These are phyloP conservation scores for Fraxinus ornus DNA, from an alignment of 305 asterid genomes.

Conservation along the genomic window DNA sequence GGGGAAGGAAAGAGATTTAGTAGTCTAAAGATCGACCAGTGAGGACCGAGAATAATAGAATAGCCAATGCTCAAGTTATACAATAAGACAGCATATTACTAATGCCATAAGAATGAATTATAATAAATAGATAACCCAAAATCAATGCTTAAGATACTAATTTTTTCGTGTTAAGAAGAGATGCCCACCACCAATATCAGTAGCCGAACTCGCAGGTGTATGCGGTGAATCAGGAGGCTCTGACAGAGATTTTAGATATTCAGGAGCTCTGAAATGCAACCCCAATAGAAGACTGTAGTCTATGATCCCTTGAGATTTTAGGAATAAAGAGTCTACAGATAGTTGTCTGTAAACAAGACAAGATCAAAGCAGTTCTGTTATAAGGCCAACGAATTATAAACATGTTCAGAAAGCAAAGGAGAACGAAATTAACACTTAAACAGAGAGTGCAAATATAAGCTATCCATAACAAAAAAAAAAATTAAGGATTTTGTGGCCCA, in stretches of 20 bases:
- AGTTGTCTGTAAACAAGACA: conserved; percentile 60
- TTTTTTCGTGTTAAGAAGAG: conserved; percentile 17
- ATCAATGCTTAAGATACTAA: background rate
- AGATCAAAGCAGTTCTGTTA: conserved; percentile 17
- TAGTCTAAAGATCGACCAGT: background rate
- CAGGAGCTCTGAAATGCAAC: conserved; percentile 96
- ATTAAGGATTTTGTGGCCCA: background rate
- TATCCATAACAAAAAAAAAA: background rate
- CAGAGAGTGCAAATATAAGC: background rate
- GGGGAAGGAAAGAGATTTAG: background rate
- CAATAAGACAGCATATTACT: background rate
- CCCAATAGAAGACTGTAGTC: conserved; percentile 97
- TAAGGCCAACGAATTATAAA: background rate
- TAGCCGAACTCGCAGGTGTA: conserved; percentile 35
- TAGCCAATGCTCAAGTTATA: background rate
- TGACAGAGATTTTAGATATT: conserved; percentile 61
- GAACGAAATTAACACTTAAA: background rate
- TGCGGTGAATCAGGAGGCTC: conserved; percentile 58
- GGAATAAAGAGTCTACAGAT: conserved; percentile 65
- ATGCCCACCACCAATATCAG: conserved; percentile 49
- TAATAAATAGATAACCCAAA: background rate
- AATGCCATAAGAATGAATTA: background rate
- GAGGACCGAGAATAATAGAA: background rate
- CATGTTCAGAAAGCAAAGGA: conserved; percentile 3
- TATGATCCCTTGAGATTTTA: conserved; percentile 78